A percentile compares a stretch with the other conserved stretches of the same genome.
Conservation (phyloP, 2,329 filamentous ascomycete genomes). For the Cercospora sojina region DNA sequence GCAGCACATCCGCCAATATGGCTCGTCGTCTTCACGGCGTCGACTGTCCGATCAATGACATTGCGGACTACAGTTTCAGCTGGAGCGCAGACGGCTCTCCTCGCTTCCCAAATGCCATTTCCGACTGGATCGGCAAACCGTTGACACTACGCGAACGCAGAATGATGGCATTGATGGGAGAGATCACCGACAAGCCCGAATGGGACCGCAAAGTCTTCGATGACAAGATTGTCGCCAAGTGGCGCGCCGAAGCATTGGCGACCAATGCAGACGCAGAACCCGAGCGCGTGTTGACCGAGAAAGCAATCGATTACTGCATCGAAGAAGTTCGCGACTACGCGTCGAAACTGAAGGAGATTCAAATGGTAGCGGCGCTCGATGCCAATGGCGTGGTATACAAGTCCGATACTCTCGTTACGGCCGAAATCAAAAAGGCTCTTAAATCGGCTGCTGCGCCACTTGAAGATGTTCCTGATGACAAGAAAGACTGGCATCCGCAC, state of each 20-base stretch:
- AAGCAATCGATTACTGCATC: slow-evolving; percentile 33
- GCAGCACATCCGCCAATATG: background rate
- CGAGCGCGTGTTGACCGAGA: slow-evolving; percentile 19
- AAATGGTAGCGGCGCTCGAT: slow-evolving; percentile 50
- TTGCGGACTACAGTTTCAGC: slow-evolving; percentile 7
- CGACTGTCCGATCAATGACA: slow-evolving; percentile 16
- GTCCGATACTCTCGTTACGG: slow-evolving; percentile 50
- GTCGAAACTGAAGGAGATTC: slow-evolving; percentile 42
- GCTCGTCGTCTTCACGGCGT: slow-evolving; percentile 12
- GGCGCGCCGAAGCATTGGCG: slow-evolving; percentile 28
- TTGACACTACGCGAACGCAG: slow-evolving; percentile 29
- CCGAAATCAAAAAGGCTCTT: slow-evolving; percentile 44
- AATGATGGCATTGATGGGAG: slow-evolving; percentile 36
- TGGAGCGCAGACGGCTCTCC: background rate
- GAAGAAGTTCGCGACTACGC: slow-evolving; percentile 51
- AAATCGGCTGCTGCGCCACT: slow-evolving; percentile 48
- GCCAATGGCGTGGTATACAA: slow-evolving; percentile 51
- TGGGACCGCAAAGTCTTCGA: slow-evolving; percentile 36
- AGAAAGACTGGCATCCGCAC: slow-evolving; percentile 60
- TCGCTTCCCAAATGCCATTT: slow-evolving; percentile 29
- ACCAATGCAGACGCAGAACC: slow-evolving; percentile 7
- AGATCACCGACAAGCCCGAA: slow-evolving; percentile 36
- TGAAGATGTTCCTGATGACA: slow-evolving; percentile 44
- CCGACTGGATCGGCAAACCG: slow-evolving; percentile 21
- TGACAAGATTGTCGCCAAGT: slow-evolving; percentile 32